These are phyloP conservation scores for Tricholoma hemisulphureum DNA, from an alignment of 768 basidiomycete genomes.

Conservation along the genomic window DNA sequence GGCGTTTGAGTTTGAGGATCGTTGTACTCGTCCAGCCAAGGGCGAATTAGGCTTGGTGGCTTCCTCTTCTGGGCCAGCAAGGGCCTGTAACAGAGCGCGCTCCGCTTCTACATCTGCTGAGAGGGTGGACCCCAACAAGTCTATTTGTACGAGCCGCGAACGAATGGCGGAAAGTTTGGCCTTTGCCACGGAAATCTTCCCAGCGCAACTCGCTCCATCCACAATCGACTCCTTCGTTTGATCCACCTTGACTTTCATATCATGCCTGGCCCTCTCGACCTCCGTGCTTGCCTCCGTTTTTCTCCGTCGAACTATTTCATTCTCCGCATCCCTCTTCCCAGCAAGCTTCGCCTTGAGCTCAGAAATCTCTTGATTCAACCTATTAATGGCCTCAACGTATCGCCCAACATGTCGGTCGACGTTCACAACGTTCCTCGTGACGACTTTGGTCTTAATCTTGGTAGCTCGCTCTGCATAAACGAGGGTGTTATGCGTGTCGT, in stretches of 20 bases:
- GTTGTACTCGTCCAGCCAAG: constrained; percentile 56
- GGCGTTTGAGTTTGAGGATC: constrained; percentile 69
- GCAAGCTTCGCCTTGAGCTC: constrained; percentile 85
- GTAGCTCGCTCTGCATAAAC: constrained; percentile 97
- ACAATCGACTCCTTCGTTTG: constrained; percentile 69
- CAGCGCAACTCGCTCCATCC: constrained; percentile 74
- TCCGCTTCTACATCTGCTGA: constrained; percentile 70
- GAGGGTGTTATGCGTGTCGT: constrained; percentile 98
- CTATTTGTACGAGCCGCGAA: constrained; percentile 58
- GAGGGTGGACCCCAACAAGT: constrained; percentile 39
- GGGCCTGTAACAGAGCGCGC: constrained; percentile 60
- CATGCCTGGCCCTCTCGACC: constrained; percentile 69
- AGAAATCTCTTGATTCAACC: constrained; percentile 79
- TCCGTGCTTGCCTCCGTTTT: constrained; percentile 69
- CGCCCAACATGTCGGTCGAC: constrained; percentile 93
- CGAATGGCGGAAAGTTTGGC: constrained; percentile 64
- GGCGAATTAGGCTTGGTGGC: constrained; percentile 57
- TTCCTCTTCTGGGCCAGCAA: constrained; percentile 72
- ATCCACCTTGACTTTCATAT: constrained; percentile 69
- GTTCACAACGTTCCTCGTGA: constrained; percentile 92
- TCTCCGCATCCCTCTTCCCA: constrained; percentile 63
- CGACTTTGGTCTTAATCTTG: constrained; percentile 96
- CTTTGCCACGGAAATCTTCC: constrained; percentile 69
- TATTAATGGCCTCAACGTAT: constrained; percentile 92
- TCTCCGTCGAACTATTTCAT: constrained; percentile 62